These are phyloP conservation scores for Ashbya aceris DNA, from an alignment of 1,139 yeast genomes.

Conservation along the genomic window DNA sequence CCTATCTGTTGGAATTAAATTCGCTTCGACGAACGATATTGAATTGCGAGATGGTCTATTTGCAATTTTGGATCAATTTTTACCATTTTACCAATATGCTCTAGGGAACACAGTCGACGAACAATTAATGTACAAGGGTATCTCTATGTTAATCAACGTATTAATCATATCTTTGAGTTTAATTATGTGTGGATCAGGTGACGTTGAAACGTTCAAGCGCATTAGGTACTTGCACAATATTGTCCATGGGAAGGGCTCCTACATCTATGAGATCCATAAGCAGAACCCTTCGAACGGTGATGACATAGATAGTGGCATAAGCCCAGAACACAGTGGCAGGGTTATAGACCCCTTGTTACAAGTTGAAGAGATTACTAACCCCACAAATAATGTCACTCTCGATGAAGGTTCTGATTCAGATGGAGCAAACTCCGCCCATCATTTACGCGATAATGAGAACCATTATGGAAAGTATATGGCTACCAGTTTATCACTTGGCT, in stretches of 20 bases:
- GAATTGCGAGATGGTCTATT: slow-evolving; percentile 53
- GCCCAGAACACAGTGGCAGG: slow-evolving; percentile 11
- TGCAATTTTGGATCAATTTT: slow-evolving; percentile 50
- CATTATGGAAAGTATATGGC: slow-evolving; percentile 71
- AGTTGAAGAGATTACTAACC: slow-evolving; percentile 4
- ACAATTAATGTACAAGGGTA: slow-evolving; percentile 47
- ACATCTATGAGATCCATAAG: slow-evolving; percentile 15
- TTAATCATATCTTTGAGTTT: slow-evolving; percentile 58
- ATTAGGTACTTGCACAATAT: slow-evolving; percentile 58
- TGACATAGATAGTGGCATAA: slow-evolving; percentile 7
- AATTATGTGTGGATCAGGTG: slow-evolving; percentile 90
- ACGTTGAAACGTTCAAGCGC: slow-evolving; percentile 65
- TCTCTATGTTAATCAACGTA: slow-evolving; percentile 49
- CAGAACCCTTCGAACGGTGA: slow-evolving; percentile 4
- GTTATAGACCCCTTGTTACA: slow-evolving; percentile 5
- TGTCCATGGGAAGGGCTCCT: slow-evolving; percentile 23
- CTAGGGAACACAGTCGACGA: slow-evolving; percentile 48
- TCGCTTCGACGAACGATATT: slow-evolving; percentile 59
- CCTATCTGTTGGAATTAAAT: slow-evolving; percentile 63
- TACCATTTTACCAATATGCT: slow-evolving; percentile 42
- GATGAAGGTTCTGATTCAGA: slow-evolving; percentile 9
- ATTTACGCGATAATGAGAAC: slow-evolving; percentile 18
- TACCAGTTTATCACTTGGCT: slow-evolving; percentile 74
- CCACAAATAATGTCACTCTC: slow-evolving; percentile 3
- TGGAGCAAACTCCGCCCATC: slow-evolving; percentile 2